Percentiles rank a stretch among this genome's conserved stretches.
These are phyloP conservation scores for Macroventuria anomochaeta DNA, from an alignment of 2,329 filamentous ascomycete species.

Conservation along the genomic window DNA sequence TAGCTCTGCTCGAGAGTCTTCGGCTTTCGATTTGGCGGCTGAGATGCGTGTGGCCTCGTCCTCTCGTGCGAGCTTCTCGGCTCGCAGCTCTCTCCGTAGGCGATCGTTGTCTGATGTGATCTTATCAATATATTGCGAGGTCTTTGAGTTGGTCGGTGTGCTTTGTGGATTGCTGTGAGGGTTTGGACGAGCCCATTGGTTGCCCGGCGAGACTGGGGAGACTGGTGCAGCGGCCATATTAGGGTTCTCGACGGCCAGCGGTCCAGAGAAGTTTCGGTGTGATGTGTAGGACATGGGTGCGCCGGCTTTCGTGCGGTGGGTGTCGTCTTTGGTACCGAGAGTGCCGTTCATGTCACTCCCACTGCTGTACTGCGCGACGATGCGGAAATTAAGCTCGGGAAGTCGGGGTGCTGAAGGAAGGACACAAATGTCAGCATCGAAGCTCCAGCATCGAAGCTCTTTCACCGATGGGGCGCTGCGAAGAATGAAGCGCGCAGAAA, in stretches of 20 bases:
- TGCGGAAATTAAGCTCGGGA: slow-evolving; percentile 29
- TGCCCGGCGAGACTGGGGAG: slow-evolving; percentile 19
- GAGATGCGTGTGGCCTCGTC: slow-evolving; percentile 73
- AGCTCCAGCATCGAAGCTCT: slow-evolving; percentile 26
- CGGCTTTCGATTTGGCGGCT: slow-evolving; percentile 74
- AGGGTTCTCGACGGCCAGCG: slow-evolving; percentile 39
- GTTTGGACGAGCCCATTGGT: slow-evolving; percentile 38
- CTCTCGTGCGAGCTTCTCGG: slow-evolving; percentile 60
- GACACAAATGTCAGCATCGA: slow-evolving; percentile 8
- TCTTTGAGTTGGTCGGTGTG: slow-evolving; percentile 42
- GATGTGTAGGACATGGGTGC: slow-evolving; percentile 40
- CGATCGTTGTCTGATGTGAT: slow-evolving; percentile 82
- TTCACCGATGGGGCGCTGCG: not conserved
- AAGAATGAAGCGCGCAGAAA: slow-evolving; percentile 11
- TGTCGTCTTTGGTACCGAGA: slow-evolving; percentile 26
- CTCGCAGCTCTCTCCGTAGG: slow-evolving; percentile 69
- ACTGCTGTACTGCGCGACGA: slow-evolving; percentile 23
- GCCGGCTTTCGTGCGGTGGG: slow-evolving; percentile 16
- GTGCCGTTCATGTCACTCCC: slow-evolving; percentile 44
- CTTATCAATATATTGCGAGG: slow-evolving; percentile 68
- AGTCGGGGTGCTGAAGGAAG: slow-evolving; percentile 28
- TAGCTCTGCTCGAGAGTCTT: slow-evolving; percentile 70
- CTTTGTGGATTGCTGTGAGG: slow-evolving; percentile 35
- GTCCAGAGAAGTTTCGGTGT: slow-evolving; percentile 41
- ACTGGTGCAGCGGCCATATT: slow-evolving; percentile 33